These are phyloP conservation scores for Crotalaria pallida DNA, from an alignment of 306 rosid genomes.

Conservation along the genomic window DNA sequence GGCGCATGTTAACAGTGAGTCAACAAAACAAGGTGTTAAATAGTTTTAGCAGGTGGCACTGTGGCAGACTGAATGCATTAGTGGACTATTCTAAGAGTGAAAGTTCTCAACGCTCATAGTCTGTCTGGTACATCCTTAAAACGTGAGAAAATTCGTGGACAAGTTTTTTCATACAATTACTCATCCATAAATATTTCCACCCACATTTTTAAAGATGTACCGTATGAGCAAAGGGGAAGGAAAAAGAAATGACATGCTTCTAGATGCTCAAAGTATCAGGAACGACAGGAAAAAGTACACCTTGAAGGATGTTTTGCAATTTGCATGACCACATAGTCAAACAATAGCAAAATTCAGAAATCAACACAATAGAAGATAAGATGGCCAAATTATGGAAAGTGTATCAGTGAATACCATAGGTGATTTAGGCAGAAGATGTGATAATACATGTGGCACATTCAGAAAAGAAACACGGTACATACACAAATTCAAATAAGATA, in stretches of 20 bases:
- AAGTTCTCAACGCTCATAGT: neutral
- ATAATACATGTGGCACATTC: neutral
- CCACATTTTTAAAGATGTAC: neutral
- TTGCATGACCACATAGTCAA: neutral
- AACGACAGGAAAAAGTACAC: neutral
- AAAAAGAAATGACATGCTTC: neutral
- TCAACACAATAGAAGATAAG: neutral
- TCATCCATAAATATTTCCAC: neutral
- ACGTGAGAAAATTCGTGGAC: neutral
- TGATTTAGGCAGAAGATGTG: neutral
- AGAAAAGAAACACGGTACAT: neutral
- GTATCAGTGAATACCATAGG: neutral
- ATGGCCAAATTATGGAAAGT: neutral
- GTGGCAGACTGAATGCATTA: neutral
- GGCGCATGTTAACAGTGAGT: neutral
- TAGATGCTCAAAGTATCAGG: neutral
- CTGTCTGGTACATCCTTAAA: neutral
- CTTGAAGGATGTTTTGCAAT: neutral
- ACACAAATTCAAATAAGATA: neutral
- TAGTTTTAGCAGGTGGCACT: slow-evolving; percentile 1
- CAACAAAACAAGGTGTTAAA: neutral
- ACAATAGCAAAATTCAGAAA: neutral
- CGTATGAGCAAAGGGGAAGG: neutral
- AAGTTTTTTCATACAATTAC: neutral
- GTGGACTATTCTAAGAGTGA: neutral